Percentiles rank a stretch among this genome's conserved stretches.
Conservation (phyloP, 306 rosid species). For the cucumber (Cucumis sativus) region Cucumber_9930_V3 NC_026660.2:36001-36500, state of each 20-base stretch:
- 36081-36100: slow-evolving; percentile 94
- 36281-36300: slow-evolving; percentile 96
- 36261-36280: slow-evolving; percentile 88
- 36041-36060: slow-evolving; percentile 78
- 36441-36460: slow-evolving; percentile 69
- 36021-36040: slow-evolving; percentile 90
- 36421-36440: slow-evolving; percentile 71
- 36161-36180: slow-evolving; percentile 93
- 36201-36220: slow-evolving; percentile 93
- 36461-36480: slow-evolving; percentile 86
- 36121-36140: slow-evolving; percentile 83
- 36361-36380: slow-evolving; percentile 90
- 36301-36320: slow-evolving; percentile 90
- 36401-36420: slow-evolving; percentile 66
- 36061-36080: slow-evolving; percentile 95
- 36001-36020: slow-evolving; percentile 88
- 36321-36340: slow-evolving; percentile 85
- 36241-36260: slow-evolving; percentile 91
- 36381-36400: slow-evolving; percentile 83
- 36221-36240: slow-evolving; percentile 98
- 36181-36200: slow-evolving; percentile 75
- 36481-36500: slow-evolving; percentile 50
- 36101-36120: slow-evolving; percentile 80
- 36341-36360: slow-evolving; percentile 96
- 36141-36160: slow-evolving; percentile 89